These are phyloP conservation scores for Oryza coarctata DNA, from an alignment of 176 grass and related monocot genomes.

Conservation along the genomic window DNA sequence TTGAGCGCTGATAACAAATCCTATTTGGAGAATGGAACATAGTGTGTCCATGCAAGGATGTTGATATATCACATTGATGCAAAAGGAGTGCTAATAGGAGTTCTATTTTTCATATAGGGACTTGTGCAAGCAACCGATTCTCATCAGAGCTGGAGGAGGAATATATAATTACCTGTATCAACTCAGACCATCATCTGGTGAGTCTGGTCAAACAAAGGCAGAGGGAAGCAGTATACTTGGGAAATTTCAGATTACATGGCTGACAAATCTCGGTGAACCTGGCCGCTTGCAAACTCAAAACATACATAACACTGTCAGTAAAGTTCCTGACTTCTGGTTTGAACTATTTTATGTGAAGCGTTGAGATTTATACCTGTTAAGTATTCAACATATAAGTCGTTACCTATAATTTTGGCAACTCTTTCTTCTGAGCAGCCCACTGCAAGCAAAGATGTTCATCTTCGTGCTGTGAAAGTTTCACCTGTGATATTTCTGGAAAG, in stretches of 20 bases:
- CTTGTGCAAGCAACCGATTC: constrained; percentile 67
- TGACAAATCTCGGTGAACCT: constrained; percentile 92
- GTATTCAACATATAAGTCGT: neutral
- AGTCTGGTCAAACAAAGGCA: constrained; percentile 55
- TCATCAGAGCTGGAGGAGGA: constrained; percentile 90
- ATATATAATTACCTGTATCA: constrained; percentile 97
- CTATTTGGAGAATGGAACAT: neutral
- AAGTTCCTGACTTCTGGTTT: constrained; percentile 24
- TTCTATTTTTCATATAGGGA: constrained; percentile 52
- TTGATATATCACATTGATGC: constrained; percentile 15
- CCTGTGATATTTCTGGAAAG: constrained; percentile 69
- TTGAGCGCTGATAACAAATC: constrained; percentile 8
- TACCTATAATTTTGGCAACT: neutral
- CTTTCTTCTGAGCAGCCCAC: constrained; percentile 64
- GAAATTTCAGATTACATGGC: constrained; percentile 99
- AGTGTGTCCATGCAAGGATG: constrained; percentile 5
- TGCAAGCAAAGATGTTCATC: constrained; percentile 72
- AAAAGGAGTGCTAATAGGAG: constrained; percentile 15
- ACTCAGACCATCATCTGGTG: constrained; percentile 55
- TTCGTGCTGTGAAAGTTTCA: constrained; percentile 63
- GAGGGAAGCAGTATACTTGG: constrained; percentile 84
- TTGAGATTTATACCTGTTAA: constrained; percentile 23
- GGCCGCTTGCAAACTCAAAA: constrained; percentile 96
- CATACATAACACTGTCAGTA: constrained; percentile 88
- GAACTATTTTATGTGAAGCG: neutral